A percentile compares a stretch with the other conserved stretches of the same genome.
Evolutionary conservation across 495 filamentous ascomycete species (phyloP).

Genomic region (Aspergillus haitiensis): DNA sequence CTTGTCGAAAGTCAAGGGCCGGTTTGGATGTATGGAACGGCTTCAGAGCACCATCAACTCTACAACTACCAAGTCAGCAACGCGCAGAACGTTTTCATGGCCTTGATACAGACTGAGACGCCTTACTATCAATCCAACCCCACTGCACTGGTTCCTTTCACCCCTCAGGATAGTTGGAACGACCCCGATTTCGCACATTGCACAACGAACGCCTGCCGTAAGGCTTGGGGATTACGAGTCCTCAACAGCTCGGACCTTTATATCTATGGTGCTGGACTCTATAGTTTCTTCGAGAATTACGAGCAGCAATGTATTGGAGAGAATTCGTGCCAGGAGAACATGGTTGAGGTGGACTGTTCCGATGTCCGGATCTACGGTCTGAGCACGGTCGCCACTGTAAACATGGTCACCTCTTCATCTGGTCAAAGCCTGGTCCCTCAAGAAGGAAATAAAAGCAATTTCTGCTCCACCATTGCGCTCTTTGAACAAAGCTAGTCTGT

Average conservation of each 20-base stretch:
- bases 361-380: slow-evolving; percentile 74
- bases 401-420: slow-evolving; percentile 69
- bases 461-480: slow-evolving; percentile 72
- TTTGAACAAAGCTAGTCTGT: slow-evolving; percentile 46
- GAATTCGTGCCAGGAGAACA: slow-evolving; percentile 81
- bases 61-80: slow-evolving; percentile 88
- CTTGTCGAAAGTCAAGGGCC: slow-evolving; percentile 64
- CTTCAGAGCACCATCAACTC: slow-evolving; percentile 83
- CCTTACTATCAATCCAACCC: slow-evolving; percentile 93
- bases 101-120: slow-evolving; percentile 86
- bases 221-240: slow-evolving; percentile 84
- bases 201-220: slow-evolving; percentile 65
- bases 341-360: slow-evolving; percentile 77
- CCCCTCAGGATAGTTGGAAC: slow-evolving; percentile 58
- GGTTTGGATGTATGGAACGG: slow-evolving; percentile 71
- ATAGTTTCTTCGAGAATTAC: slow-evolving; percentile 90
- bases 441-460: slow-evolving; percentile 67
- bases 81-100: slow-evolving; percentile 81
- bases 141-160: slow-evolving; percentile 65
- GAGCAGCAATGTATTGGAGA: slow-evolving; percentile 70
- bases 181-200: slow-evolving; percentile 75
- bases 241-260: slow-evolving; percentile 65
- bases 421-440: slow-evolving; percentile 56
- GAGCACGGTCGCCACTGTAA: slow-evolving; percentile 82
- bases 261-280: slow-evolving; percentile 77